A percentile compares a stretch with the other conserved stretches of the same genome.
Evolutionary conservation across 2,329 filamentous ascomycete species (phyloP).

Genomic region (Plenodomus biglobosus): DNA sequence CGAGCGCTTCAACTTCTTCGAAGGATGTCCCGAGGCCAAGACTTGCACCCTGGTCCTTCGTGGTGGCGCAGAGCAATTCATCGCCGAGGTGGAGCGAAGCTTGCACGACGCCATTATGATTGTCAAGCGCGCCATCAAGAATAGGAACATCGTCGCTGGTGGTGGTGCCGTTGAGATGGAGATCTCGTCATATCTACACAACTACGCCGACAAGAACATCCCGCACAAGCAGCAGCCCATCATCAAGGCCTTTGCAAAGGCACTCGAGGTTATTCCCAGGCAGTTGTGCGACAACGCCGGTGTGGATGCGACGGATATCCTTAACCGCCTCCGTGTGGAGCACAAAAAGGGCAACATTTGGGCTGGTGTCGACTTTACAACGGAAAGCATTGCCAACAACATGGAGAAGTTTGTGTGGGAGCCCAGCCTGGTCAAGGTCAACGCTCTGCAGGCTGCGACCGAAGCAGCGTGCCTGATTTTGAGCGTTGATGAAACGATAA

Average conservation of each 20-base stretch:
- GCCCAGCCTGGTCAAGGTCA: conserved; percentile 92
- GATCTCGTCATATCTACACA: conserved; percentile 87
- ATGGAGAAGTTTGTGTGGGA: conserved; percentile 98
- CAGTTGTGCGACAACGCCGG: conserved; percentile 98
- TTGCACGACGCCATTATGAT: conserved; percentile 99
- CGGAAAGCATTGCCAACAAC: conserved; percentile 92
- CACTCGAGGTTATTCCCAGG: conserved; percentile 91
- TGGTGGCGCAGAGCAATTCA: conserved; percentile 97
- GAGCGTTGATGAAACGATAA: conserved; percentile 97
- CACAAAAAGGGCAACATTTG: conserved; percentile 90
- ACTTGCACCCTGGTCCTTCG: conserved; percentile 95
- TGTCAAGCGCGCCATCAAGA: conserved; percentile 95
- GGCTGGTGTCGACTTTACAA: conserved; percentile 93
- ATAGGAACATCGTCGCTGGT: conserved; percentile 90
- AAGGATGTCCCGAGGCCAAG: conserved; percentile 91
- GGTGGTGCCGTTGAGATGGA: conserved; percentile 98
- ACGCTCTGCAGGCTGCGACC: conserved; percentile 92
- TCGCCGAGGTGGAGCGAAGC: conserved; percentile 95
- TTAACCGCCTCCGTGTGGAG: conserved; percentile 94
- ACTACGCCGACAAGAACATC: conserved; percentile 88
- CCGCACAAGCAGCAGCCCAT: conserved; percentile 95
- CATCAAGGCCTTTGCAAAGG: conserved; percentile 97
- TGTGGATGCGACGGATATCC: conserved; percentile 96
- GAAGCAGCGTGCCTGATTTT: conserved; percentile 95
- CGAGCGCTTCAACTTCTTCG: conserved; percentile 98